Evolutionary conservation across 306 rosid genomes (phyloP).

Genomic region (Cucurbita moschata): DNA sequence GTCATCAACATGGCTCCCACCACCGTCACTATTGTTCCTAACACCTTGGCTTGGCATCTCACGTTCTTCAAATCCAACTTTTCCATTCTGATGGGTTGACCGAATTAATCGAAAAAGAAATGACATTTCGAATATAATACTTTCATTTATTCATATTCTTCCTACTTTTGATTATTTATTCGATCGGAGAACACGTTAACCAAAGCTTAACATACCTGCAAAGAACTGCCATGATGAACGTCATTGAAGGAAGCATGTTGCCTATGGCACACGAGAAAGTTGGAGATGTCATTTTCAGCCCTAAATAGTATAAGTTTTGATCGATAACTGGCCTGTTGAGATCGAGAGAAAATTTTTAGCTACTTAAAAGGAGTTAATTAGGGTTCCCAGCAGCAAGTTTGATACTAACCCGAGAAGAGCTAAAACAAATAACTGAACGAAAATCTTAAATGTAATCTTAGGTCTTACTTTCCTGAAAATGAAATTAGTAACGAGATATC

Average conservation of each 20-base stretch:
- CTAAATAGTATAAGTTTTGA: conserved; percentile 77
- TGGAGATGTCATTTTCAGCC: conserved; percentile 73
- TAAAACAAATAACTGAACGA: conserved; percentile 53
- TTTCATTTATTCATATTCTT: not conserved
- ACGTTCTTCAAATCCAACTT: conserved; percentile 43
- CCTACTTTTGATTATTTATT: not conserved
- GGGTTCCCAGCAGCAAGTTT: not conserved
- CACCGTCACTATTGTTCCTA: conserved; percentile 69
- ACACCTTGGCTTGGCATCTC: conserved; percentile 54
- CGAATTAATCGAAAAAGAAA: no score
- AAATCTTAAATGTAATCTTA: conserved; percentile 48
- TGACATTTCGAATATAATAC: no score
- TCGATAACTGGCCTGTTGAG: not conserved
- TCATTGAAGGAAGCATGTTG: conserved; percentile 86
- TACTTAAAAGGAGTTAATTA: not conserved
- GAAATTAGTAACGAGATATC: not conserved
- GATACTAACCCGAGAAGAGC: conserved; percentile 84
- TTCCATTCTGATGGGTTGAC: conserved; percentile 47
- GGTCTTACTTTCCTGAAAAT: conserved; percentile 68
- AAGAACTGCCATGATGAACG: conserved; percentile 73
- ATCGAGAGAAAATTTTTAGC: conserved; percentile 1
- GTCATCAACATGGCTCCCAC: conserved; percentile 94
- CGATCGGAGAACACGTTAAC: not conserved
- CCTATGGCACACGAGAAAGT: conserved; percentile 83
- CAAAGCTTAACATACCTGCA: conserved; percentile 38